These are phyloP conservation scores for Madurella mycetomatis DNA, from an alignment of 2,329 filamentous ascomycete species.

Conservation along the genomic window DNA sequence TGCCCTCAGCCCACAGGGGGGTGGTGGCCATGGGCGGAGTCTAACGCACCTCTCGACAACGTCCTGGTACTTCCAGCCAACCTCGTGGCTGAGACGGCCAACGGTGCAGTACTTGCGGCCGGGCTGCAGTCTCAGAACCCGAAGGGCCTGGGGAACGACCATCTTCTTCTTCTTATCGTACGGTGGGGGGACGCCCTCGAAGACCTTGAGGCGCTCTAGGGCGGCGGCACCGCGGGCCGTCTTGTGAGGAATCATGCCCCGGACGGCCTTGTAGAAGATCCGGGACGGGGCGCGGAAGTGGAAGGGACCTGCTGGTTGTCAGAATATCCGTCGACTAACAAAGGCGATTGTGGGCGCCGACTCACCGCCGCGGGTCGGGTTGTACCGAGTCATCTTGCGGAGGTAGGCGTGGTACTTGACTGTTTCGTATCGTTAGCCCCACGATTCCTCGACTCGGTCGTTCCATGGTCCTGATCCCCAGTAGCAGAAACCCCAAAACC, in stretches of 20 bases:
- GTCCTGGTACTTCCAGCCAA: constrained; percentile 99
- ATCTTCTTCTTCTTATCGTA: constrained; percentile 99
- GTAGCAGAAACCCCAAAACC: background rate
- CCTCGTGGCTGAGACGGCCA: constrained; percentile 95
- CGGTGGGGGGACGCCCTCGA: constrained; percentile 97
- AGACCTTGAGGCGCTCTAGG: constrained; percentile 98
- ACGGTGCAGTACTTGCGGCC: constrained; percentile 99
- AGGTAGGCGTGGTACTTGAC: constrained; percentile 99
- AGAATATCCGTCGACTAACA: constrained; percentile 34
- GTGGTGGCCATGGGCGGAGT: constrained; percentile 16
- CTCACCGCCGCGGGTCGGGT: constrained; percentile 96
- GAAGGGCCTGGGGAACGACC: constrained; percentile 96
- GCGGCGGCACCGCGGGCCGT: constrained; percentile 94
- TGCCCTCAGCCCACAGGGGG: constrained; percentile 32
- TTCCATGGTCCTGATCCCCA: background rate
- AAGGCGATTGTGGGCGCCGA: constrained; percentile 29
- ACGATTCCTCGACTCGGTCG: constrained; percentile 2
- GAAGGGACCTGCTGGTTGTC: constrained; percentile 74
- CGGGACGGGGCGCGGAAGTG: constrained; percentile 98
- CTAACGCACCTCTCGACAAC: constrained; percentile 87
- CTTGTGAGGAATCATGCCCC: constrained; percentile 99
- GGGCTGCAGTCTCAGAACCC: constrained; percentile 94
- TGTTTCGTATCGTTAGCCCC: constrained; percentile 55
- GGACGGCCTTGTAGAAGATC: constrained; percentile 99
- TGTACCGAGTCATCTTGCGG: constrained; percentile 99